Percentiles rank a stretch among this genome's conserved stretches.
Evolutionary conservation across 2,329 filamentous ascomycete genomes (phyloP).

Genomic region (Harringtonia aguacate): DNA sequence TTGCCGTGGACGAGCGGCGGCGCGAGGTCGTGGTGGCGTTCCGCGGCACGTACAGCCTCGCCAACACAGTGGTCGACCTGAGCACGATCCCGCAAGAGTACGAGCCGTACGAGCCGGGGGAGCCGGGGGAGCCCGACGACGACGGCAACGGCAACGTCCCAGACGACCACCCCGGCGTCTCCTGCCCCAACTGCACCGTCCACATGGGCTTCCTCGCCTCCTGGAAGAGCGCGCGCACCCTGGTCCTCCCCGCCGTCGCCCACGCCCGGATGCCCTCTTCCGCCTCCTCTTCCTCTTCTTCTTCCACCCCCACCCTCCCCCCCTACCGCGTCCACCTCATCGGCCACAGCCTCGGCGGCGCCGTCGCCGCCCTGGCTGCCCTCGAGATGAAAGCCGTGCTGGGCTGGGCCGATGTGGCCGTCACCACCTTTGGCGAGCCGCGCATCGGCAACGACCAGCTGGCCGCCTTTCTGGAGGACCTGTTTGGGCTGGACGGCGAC

Average conservation of each 20-base stretch:
- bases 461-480: slow-evolving; percentile 41
- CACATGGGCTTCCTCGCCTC: slow-evolving; percentile 82
- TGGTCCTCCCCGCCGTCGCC: slow-evolving; percentile 58
- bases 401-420: slow-evolving; percentile 58
- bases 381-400: slow-evolving; percentile 64
- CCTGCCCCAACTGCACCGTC: slow-evolving; percentile 80
- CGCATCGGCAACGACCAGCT: slow-evolving; percentile 49
- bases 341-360: slow-evolving; percentile 86
- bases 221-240: slow-evolving; percentile 64
- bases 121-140: slow-evolving; percentile 3
- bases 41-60: slow-evolving; percentile 85
- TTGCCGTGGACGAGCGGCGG: slow-evolving; percentile 66
- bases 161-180: slow-evolving; percentile 12
- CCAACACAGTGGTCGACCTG: slow-evolving; percentile 84
- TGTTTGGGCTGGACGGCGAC: slow-evolving; percentile 32
- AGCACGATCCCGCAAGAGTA: slow-evolving; percentile 86
- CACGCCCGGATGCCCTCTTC: slow-evolving; percentile 31
- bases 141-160: background rate
- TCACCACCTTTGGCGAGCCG: slow-evolving; percentile 93
- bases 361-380: slow-evolving; percentile 77
- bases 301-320: slow-evolving; percentile 35
- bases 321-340: slow-evolving; percentile 67
- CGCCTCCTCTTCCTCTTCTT: background rate
- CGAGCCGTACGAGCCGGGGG: slow-evolving; percentile 60
- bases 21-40: slow-evolving; percentile 69